These are phyloP conservation scores for Aspergillus funiculosus DNA, from an alignment of 495 filamentous ascomycete genomes.

Conservation along the genomic window DNA sequence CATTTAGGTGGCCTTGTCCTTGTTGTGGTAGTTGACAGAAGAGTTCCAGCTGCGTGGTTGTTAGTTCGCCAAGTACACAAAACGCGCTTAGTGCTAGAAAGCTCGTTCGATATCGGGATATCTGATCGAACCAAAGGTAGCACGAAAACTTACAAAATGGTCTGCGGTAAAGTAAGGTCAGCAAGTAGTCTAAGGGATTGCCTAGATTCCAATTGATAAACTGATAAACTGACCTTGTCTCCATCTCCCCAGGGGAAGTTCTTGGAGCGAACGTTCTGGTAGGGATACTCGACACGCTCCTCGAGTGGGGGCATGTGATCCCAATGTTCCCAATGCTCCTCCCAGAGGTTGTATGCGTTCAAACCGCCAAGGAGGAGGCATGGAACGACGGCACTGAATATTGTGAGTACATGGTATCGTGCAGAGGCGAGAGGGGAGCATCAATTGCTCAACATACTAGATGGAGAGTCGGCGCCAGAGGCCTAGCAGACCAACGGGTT, in stretches of 20 bases:
- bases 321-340: constrained; percentile 96
- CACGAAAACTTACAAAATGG: constrained; percentile 57
- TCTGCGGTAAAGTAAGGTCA: constrained; percentile 39
- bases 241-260: constrained; percentile 90
- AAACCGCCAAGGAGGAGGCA: constrained; percentile 59
- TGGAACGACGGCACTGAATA: constrained; percentile 59
- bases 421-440: not conserved
- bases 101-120: not conserved
- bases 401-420: constrained; percentile 12
- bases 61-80: constrained; percentile 19
- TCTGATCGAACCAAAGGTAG: not conserved
- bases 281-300: constrained; percentile 84
- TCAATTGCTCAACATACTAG: constrained; percentile 56
- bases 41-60: constrained; percentile 73
- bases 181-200: constrained; percentile 18
- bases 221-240: constrained; percentile 65
- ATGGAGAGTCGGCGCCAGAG: constrained; percentile 91
- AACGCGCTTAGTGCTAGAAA: not conserved
- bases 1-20: constrained; percentile 62
- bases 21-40: constrained; percentile 93
- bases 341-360: constrained; percentile 87
- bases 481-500: constrained; percentile 50
- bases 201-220: too few relatives aligned
- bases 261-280: constrained; percentile 87
- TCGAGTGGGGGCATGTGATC: constrained; percentile 76